Conservation (phyloP, 2,329 filamentous ascomycete genomes). For the Penicillium sp. region DNA sequence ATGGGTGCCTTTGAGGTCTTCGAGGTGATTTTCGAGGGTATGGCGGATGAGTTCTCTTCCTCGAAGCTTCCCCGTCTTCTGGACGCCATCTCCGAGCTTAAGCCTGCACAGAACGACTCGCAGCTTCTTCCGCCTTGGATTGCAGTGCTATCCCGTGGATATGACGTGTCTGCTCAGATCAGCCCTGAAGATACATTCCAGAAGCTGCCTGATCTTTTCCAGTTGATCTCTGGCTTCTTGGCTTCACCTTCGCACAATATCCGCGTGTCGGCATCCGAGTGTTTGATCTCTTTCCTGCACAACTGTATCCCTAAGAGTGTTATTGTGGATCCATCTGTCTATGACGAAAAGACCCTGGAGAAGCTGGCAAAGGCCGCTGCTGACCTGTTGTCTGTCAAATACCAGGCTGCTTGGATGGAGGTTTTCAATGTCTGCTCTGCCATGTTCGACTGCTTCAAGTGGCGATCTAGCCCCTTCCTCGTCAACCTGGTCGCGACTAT, state of each 20-base stretch:
- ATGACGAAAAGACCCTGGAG: conserved; percentile 83
- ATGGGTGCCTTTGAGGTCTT: conserved; percentile 97
- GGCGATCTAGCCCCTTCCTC: conserved; percentile 76
- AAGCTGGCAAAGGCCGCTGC: conserved; percentile 68
- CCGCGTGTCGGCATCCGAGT: conserved; percentile 88
- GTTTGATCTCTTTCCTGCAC: conserved; percentile 83
- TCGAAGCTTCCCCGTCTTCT: conserved; percentile 83
- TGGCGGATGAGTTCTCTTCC: conserved; percentile 81
- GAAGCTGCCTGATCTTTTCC: conserved; percentile 80
- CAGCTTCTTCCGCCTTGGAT: conserved; percentile 95
- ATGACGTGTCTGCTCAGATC: conserved; percentile 86
- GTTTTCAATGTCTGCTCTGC: conserved; percentile 83
- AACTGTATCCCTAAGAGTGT: conserved; percentile 82
- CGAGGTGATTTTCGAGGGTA: conserved; percentile 89
- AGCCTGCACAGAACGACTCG: conserved; percentile 86
- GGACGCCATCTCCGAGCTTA: conserved; percentile 85
- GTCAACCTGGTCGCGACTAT: conserved; percentile 69
- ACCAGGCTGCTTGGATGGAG: conserved; percentile 89
- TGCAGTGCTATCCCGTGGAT: conserved; percentile 86
- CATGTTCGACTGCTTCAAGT: conserved; percentile 80
- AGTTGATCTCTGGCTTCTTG: conserved; percentile 72
- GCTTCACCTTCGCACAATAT: conserved; percentile 88
- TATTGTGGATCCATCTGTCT: conserved; percentile 81
- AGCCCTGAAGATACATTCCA: conserved; percentile 86
- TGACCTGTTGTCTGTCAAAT: conserved; percentile 78